Base-by-base conservation (phyloP, 2,329 filamentous ascomycete species). In the Xylaria polymorpha region DNA sequence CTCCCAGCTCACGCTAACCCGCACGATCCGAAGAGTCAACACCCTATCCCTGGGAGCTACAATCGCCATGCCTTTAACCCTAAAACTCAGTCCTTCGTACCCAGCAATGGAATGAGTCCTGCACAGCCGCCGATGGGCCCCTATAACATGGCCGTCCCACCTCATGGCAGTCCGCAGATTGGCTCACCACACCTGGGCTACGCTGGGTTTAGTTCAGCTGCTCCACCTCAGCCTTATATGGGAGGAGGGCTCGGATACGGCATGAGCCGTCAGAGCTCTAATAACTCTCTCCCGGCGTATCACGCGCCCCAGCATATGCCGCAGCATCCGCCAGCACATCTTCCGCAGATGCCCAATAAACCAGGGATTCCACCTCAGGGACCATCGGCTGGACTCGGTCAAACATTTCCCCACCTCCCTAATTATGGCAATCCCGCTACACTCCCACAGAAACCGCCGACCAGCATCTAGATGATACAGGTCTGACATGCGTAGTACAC, bases 81-180 rank as follows among this genome's bases (percentile, higher is more conserved):
- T 0, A 94, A 97, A 82, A 98, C 93, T 18, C 93, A 97, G 77
- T 92, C 94, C 0, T 98, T 98, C 80, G 88, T 97, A 29, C 95
- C 95, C 1, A 84, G 88, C 69, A 84, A 80, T 71, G 82, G 83
- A 32, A 84, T 86, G 78, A 80, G 82, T 37, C 82, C 85, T 3
- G 82, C 85, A 72, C 85, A 84, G 48, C 81, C 82, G 39, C 82
- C 84, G 6, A 81, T 84, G 69, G 83, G 82, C 18, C 82, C 83
- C 0, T 88, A 84, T 69, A 84, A 80, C 51, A 83, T 83, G 41
- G 81, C 81, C 9, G 83, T 81, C 46, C 84, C 63, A 20, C 53
- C 83, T 46, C 85, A 87, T 69, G 81, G 85, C 50, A 88, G 86
- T 70, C 85, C 86, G 41, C 86, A 87, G 72, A 81, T 88, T 56